A percentile compares a stretch with the other conserved stretches of the same genome.
Conservation (phyloP, 768 basidiomycete species). For the Mrakia hoshinonis region DNA sequence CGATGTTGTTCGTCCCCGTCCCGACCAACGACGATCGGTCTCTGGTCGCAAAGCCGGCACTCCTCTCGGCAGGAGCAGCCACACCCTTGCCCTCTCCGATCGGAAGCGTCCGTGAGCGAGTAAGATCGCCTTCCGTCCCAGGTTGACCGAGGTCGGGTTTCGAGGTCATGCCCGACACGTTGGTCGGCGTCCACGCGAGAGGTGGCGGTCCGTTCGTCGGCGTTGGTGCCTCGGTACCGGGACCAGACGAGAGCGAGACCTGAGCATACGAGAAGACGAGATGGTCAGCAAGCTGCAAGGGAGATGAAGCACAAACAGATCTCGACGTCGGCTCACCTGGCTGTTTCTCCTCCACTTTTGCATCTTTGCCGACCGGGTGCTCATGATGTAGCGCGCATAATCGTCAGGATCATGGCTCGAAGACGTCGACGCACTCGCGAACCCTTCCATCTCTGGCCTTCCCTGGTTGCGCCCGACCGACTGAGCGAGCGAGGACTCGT, state of each 20-base stretch:
- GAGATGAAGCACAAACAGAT: not conserved
- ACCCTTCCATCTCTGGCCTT: not conserved
- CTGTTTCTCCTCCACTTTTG: constrained; percentile 39
- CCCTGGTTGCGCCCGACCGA: not conserved
- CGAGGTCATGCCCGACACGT: constrained; percentile 1
- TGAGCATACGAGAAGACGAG: not conserved
- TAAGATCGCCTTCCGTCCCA: not conserved
- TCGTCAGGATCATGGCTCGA: constrained; percentile 15
- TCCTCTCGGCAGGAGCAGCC: not conserved
- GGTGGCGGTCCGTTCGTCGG: not conserved
- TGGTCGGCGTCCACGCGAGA: constrained; percentile 7
- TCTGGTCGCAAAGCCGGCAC: not conserved
- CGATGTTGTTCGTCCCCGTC: constrained; percentile 35
- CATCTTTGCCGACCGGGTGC: constrained; percentile 43
- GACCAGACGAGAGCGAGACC: not conserved
- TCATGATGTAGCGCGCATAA: constrained; percentile 42
- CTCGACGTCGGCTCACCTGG: not conserved
- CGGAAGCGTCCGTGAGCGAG: constrained; percentile 6
- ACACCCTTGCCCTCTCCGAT: not conserved
- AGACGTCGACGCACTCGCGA: not conserved
- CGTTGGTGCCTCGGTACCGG: not conserved
- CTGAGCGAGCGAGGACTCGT: constrained; percentile 16
- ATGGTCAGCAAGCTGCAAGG: not conserved
- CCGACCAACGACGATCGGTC: constrained; percentile 1
- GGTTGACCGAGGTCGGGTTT: not conserved